These are phyloP conservation scores for Jimgerdemannia flammicorona DNA, from an alignment of 192 early-diverging fungal species.

Conservation along the genomic window DNA sequence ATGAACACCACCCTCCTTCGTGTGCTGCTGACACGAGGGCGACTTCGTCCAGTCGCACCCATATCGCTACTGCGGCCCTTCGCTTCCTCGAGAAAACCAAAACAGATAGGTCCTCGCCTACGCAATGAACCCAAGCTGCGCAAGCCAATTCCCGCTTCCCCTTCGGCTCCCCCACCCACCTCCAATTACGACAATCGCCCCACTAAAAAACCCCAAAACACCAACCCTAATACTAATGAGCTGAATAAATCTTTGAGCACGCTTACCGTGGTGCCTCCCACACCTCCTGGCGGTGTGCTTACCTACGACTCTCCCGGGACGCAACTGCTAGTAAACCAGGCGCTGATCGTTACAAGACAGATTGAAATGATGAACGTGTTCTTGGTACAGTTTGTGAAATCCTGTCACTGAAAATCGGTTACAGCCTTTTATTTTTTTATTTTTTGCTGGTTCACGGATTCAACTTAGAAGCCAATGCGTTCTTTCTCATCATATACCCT, in stretches of 20 bases:
- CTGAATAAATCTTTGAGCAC: too few species aligned
- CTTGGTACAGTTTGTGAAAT: slow-evolving; percentile 25
- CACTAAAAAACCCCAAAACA: not conserved
- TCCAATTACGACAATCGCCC: not conserved
- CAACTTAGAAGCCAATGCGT: not conserved
- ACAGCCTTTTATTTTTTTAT: not conserved
- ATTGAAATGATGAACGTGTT: slow-evolving; percentile 84
- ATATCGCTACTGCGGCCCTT: not conserved
- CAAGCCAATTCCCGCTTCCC: not conserved
- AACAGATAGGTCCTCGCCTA: not conserved
- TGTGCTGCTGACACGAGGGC: too few species aligned
- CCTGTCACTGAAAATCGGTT: too few species aligned
- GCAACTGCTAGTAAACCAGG: slow-evolving; percentile 46
- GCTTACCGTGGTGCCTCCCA: slow-evolving; percentile 1
- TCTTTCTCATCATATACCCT: slow-evolving; percentile 2
- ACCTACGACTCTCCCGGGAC: slow-evolving; percentile 21
- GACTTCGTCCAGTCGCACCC: too few species aligned
- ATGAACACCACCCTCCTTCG: too few species aligned
- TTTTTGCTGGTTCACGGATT: not conserved
- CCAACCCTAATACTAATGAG: too few species aligned
- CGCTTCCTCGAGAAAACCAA: not conserved
- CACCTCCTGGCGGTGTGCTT: slow-evolving; percentile 7
- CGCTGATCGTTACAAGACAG: slow-evolving; percentile 66
- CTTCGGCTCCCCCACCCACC: too few species aligned
- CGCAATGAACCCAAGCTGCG: not conserved